Percentiles rank a stretch among this genome's conserved stretches.
phyloP scores from a whole-genome alignment of 2,329 filamentous ascomycete species.

The Paramyrothecium roridum region DNA sequence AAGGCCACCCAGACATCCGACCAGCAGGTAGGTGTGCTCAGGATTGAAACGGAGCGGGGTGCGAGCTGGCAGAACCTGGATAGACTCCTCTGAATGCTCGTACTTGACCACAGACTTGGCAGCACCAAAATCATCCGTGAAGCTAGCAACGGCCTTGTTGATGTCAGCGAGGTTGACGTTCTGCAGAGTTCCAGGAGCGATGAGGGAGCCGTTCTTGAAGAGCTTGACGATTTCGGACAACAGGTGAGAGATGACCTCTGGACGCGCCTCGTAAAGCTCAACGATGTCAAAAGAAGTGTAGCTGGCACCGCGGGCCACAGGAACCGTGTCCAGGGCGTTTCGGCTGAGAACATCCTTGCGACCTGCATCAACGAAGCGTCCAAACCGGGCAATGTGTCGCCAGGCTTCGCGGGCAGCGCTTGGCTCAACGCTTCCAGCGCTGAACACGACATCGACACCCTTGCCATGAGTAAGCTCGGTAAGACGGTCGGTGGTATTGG shows the following conservation, averaged over 20 bases:
- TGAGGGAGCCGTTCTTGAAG: neutral
- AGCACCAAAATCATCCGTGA: conserved; percentile 2
- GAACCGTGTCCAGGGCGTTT: conserved; percentile 14
- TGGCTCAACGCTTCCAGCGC: neutral
- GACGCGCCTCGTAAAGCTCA: conserved; percentile 12
- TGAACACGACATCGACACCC: neutral
- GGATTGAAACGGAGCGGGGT: neutral
- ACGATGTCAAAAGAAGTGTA: conserved; percentile 20
- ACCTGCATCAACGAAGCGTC: neutral
- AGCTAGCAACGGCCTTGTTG: neutral
- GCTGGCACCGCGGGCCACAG: conserved; percentile 16
- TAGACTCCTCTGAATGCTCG: conserved; percentile 7
- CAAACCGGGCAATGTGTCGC: neutral
- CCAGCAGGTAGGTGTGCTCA: conserved; percentile 13
- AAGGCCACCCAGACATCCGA: conserved; percentile 16
- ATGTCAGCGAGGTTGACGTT: neutral
- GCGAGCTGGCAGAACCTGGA: conserved; percentile 6
- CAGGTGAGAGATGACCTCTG: conserved; percentile 8
- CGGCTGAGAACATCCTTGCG: conserved; percentile 17
- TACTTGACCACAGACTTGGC: conserved; percentile 11
- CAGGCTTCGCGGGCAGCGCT: neutral
- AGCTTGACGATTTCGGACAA: conserved; percentile 10
- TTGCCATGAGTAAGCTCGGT: neutral
- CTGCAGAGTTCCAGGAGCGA: neutral
- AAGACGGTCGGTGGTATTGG: neutral